Conservation (phyloP, 805 yeast genomes). For the Metschnikowia shivogae region DNA sequence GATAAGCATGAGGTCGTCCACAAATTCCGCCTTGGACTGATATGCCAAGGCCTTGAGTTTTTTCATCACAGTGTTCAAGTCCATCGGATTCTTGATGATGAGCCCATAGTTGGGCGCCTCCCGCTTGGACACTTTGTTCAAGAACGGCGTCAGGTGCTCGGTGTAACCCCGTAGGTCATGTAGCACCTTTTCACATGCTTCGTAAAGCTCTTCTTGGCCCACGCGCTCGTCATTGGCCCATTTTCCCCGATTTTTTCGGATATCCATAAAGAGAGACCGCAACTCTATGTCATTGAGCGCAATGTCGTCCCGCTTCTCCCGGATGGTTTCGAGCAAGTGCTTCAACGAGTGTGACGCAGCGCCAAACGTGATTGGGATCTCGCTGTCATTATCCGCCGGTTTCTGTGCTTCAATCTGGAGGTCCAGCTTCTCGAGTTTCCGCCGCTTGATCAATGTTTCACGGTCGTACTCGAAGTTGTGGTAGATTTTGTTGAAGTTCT, state of each 20-base stretch:
- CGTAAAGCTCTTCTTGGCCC: conserved; percentile 97
- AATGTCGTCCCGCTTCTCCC: conserved; percentile 71
- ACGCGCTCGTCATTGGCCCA: conserved; percentile 96
- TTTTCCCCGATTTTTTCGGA: conserved; percentile 89
- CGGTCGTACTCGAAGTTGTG: conserved; percentile 73
- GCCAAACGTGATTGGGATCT: conserved; percentile 34
- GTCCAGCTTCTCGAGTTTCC: conserved; percentile 78
- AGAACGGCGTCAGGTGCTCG: conserved; percentile 93
- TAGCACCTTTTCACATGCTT: conserved; percentile 95
- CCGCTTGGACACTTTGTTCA: conserved; percentile 92
- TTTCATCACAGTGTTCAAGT: conserved; percentile 87
- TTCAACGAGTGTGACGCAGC: conserved; percentile 49
- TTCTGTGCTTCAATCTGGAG: conserved; percentile 49
- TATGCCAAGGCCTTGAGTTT: conserved; percentile 81
- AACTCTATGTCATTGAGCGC: conserved; percentile 77
- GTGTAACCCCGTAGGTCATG: conserved; percentile 86
- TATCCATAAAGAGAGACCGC: conserved; percentile 82
- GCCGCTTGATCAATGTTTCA: conserved; percentile 69
- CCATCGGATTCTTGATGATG: conserved; percentile 93
- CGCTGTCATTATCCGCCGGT: conserved; percentile 12
- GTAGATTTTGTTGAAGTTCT: conserved; percentile 66
- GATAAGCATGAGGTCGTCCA: conserved; percentile 90
- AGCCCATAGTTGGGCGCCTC: conserved; percentile 97
- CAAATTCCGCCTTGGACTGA: conserved; percentile 80
- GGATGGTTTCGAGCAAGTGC: conserved; percentile 75